These are phyloP conservation scores for Pythium chondricola DNA, from an alignment of 352 stramenopile species.

Conservation along the genomic window DNA sequence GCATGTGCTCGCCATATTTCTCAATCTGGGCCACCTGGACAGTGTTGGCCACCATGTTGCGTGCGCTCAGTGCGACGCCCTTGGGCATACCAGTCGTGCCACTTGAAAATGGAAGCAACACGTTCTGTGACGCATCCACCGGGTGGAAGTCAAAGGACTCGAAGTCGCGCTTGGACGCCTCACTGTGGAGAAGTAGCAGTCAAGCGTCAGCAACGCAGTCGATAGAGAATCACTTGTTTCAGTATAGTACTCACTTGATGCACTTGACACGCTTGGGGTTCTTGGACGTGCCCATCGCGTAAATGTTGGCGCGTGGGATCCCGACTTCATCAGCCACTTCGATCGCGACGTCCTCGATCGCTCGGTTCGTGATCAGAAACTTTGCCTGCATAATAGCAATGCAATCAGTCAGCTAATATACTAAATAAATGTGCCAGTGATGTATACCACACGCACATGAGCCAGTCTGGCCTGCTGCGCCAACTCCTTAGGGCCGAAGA, in stretches of 20 bases:
- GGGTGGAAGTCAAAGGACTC: constrained; percentile 37
- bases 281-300: constrained; percentile 30
- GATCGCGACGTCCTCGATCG: constrained; percentile 29
- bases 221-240: too few relatives aligned
- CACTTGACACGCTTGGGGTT: constrained; percentile 21
- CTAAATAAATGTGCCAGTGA: too few relatives aligned
- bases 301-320: constrained; percentile 26
- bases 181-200: constrained; percentile 18
- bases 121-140: constrained; percentile 46
- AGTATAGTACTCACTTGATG: constrained; percentile 33
- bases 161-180: constrained; percentile 27
- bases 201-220: too few relatives aligned
- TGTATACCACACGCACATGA: constrained; percentile 29
- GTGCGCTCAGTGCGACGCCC: constrained; percentile 83
- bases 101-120: constrained; percentile 88
- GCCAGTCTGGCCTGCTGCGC: constrained; percentile 37
- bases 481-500: constrained; percentile 44
- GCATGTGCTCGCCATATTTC: constrained; percentile 33
- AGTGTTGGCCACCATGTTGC: constrained; percentile 88
- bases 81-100: constrained; percentile 92
- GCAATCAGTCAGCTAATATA: not conserved
- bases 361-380: constrained; percentile 44
- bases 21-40: constrained; percentile 73
- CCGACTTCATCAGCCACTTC: constrained; percentile 27
- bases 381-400: constrained; percentile 18